Percentiles rank a stretch among this genome's conserved stretches.
Evolutionary conservation across 306 rosid species (phyloP).

Genomic region (Quercus rubra): DNA sequence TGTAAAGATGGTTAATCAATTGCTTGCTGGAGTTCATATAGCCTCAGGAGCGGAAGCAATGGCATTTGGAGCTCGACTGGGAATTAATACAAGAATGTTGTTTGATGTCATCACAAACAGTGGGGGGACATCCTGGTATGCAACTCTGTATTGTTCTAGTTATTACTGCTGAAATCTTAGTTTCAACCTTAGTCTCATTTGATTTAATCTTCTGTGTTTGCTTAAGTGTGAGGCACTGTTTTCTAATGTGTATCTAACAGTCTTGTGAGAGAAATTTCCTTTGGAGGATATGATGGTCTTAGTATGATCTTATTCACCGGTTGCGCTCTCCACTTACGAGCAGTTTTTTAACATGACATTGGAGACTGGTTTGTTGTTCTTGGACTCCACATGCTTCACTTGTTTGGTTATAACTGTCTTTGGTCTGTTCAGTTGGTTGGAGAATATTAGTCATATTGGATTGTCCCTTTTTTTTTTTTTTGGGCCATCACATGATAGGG

Average conservation of each 20-base stretch:
- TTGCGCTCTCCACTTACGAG: too few relatives aligned
- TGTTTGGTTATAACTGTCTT: conserved; percentile 6
- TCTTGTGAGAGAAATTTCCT: neutral
- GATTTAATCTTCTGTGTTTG: neutral
- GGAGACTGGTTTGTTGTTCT: too few relatives aligned
- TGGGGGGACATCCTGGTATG: conserved; percentile 90
- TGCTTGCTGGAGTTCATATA: conserved; percentile 99
- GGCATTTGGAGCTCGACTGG: conserved; percentile 91
- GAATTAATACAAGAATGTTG: conserved; percentile 70
- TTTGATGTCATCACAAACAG: conserved; percentile 69
- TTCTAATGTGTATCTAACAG: neutral
- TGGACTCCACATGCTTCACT: neutral
- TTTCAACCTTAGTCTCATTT: too few relatives aligned
- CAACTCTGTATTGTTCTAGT: conserved; percentile 14
- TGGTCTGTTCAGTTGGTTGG: too few relatives aligned
- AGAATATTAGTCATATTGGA: too few relatives aligned
- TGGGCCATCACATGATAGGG: neutral
- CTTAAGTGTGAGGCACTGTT: neutral
- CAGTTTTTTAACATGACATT: too few relatives aligned
- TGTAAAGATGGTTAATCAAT: conserved; percentile 91
- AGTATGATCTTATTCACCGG: too few relatives aligned
- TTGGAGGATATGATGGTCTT: too few relatives aligned
- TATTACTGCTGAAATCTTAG: too few relatives aligned
- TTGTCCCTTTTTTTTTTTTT: neutral
- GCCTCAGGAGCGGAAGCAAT: conserved; percentile 96